These are phyloP conservation scores for Novakomyces olei DNA, from an alignment of 805 yeast genomes.

Conservation along the genomic window DNA sequence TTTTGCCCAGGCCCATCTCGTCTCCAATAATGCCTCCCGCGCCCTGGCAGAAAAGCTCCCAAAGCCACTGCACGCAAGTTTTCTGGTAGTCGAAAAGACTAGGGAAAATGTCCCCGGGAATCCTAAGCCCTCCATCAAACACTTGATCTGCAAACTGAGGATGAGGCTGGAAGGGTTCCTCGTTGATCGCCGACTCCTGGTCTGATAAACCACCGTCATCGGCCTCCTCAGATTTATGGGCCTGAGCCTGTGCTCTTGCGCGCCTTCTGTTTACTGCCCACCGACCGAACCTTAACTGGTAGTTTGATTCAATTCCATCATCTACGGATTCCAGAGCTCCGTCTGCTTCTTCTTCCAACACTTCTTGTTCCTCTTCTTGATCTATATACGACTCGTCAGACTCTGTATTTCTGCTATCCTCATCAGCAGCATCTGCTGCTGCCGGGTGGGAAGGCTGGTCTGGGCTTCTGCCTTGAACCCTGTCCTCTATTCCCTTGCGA, in stretches of 20 bases:
- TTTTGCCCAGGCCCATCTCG: constrained; percentile 96
- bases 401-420: too few relatives aligned
- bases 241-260: constrained; percentile 20
- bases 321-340: too few relatives aligned
- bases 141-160: constrained; percentile 57
- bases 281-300: constrained; percentile 31
- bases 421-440: too few relatives aligned
- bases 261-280: constrained; percentile 57
- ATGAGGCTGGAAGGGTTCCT: constrained; percentile 57
- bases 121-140: constrained; percentile 40
- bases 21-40: constrained; percentile 94
- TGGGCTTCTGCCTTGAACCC: too few relatives aligned
- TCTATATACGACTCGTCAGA: too few relatives aligned
- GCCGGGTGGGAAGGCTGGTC: too few relatives aligned
- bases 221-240: constrained; percentile 10
- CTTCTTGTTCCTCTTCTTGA: constrained; percentile 11
- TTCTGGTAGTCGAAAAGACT: constrained; percentile 79
- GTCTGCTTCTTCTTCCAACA: constrained; percentile 13
- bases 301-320: constrained; percentile 58
- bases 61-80: constrained; percentile 93
- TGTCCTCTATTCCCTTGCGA: too few relatives aligned
- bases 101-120: constrained; percentile 83
- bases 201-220: too few relatives aligned
- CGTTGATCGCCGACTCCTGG: too few relatives aligned
- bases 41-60: constrained; percentile 73